Percentiles rank a stretch among this genome's conserved stretches.
These are phyloP conservation scores for Medicago lupulina DNA, from an alignment of 306 rosid species.

Conservation along the genomic window DNA sequence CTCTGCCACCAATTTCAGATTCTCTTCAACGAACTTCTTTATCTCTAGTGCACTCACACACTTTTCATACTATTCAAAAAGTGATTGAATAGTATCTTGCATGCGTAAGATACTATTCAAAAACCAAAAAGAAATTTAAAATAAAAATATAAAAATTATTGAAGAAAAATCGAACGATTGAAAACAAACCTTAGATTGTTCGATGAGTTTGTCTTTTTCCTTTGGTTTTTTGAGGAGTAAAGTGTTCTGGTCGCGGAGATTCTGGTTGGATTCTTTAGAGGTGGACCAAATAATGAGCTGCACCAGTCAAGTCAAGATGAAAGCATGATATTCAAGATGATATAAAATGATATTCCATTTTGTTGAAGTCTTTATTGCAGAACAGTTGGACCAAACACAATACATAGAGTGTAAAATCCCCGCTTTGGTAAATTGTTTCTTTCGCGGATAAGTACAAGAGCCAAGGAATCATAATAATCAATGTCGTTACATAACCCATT, in stretches of 20 bases:
- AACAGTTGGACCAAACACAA: slow-evolving; percentile 61
- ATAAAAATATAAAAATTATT: no score
- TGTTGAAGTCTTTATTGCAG: slow-evolving; percentile 76
- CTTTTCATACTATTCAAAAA: slow-evolving; percentile 60
- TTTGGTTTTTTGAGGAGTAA: slow-evolving; percentile 54
- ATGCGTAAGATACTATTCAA: slow-evolving; percentile 53
- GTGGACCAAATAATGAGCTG: slow-evolving; percentile 27
- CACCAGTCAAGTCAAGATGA: slow-evolving; percentile 52
- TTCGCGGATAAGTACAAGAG: slow-evolving; percentile 70
- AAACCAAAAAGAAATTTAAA: background rate
- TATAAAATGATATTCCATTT: slow-evolving; percentile 81
- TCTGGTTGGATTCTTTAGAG: slow-evolving; percentile 56
- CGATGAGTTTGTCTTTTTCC: slow-evolving; percentile 67
- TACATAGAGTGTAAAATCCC: slow-evolving; percentile 72
- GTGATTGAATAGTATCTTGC: no score
- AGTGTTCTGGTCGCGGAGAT: slow-evolving; percentile 51
- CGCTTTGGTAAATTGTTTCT: slow-evolving; percentile 74
- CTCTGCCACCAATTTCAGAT: slow-evolving; percentile 74
- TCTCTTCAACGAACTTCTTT: slow-evolving; percentile 83
- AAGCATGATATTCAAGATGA: slow-evolving; percentile 59
- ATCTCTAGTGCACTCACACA: slow-evolving; percentile 70
- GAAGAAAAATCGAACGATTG: background rate
- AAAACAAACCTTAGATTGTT: slow-evolving; percentile 49
- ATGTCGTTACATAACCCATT: slow-evolving; percentile 86
- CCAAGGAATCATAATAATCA: slow-evolving; percentile 81